These are phyloP conservation scores for Trichoderma sp. DNA, from an alignment of 2,329 filamentous ascomycete species.

Conservation along the genomic window DNA sequence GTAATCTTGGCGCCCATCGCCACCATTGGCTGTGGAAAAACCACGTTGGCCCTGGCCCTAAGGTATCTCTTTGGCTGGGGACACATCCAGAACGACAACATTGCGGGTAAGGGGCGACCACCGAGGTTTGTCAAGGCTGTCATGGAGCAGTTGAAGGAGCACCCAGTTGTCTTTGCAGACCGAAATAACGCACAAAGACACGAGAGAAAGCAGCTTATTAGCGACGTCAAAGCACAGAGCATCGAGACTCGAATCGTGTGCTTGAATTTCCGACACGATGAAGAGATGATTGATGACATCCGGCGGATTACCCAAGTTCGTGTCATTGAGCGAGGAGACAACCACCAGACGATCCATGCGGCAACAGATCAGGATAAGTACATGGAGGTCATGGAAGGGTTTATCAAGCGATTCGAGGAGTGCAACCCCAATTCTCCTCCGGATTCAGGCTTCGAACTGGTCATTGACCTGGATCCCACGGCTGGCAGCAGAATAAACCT, in stretches of 20 bases:
- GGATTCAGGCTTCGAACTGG: constrained; percentile 75
- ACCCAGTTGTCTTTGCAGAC: constrained; percentile 80
- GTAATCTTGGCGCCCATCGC: constrained; percentile 87
- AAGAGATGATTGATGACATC: constrained; percentile 71
- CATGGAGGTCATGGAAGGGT: constrained; percentile 90
- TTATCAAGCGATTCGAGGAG: constrained; percentile 80
- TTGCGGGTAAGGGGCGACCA: constrained; percentile 73
- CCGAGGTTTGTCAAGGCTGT: constrained; percentile 73
- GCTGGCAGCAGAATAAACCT: constrained; percentile 80
- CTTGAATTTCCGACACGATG: constrained; percentile 81
- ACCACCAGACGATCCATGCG: constrained; percentile 96
- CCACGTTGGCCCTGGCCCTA: constrained; percentile 80
- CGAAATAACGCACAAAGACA: constrained; percentile 89
- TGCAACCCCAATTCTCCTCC: constrained; percentile 64
- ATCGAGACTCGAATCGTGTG: constrained; percentile 71
- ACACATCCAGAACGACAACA: constrained; percentile 95
- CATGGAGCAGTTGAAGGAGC: constrained; percentile 58
- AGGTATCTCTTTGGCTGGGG: constrained; percentile 84
- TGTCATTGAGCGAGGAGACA: constrained; percentile 83
- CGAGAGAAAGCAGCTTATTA: constrained; percentile 83
- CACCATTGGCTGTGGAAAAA: constrained; percentile 95
- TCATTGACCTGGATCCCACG: constrained; percentile 80
- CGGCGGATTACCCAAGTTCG: constrained; percentile 71
- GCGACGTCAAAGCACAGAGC: constrained; percentile 65
- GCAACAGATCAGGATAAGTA: constrained; percentile 71